These are phyloP conservation scores for Plasmodium relictum DNA, from an alignment of 169 alveolate species.

Conservation along the genomic window DNA sequence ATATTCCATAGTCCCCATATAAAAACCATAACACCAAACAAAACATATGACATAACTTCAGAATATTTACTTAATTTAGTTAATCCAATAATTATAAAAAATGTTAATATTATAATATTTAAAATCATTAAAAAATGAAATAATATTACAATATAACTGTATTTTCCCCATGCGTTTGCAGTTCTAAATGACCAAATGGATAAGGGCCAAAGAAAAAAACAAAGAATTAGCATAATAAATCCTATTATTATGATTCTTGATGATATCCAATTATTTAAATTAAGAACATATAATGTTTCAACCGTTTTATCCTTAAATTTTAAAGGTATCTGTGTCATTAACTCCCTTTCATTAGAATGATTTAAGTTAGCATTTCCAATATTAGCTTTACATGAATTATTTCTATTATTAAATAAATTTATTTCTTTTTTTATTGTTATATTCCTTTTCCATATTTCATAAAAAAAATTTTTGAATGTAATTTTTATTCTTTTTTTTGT, in stretches of 20 bases:
- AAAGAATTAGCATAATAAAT: constrained; percentile 68
- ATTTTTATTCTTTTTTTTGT: constrained; percentile 11
- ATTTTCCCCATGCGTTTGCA: constrained; percentile 45
- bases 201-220: constrained; percentile 76
- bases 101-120: constrained; percentile 33
- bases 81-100: constrained; percentile 50
- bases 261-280: constrained; percentile 77
- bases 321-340: constrained; percentile 77
- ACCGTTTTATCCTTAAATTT: constrained; percentile 78
- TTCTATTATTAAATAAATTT: constrained; percentile 15
- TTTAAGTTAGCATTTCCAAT: constrained; percentile 34
- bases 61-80: constrained; percentile 48
- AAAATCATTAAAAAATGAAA: constrained; percentile 78
- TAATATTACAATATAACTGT: constrained; percentile 38
- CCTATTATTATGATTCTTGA: constrained; percentile 68
- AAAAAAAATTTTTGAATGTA: constrained; percentile 18
- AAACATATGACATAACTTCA: constrained; percentile 75
- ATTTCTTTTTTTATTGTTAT: constrained; percentile 55
- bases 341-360: constrained; percentile 39
- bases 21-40: constrained; percentile 63
- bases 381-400: constrained; percentile 36
- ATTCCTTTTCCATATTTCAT: constrained; percentile 64
- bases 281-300: constrained; percentile 82
- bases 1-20: constrained; percentile 82
- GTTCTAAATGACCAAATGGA: constrained; percentile 59